Base-by-base conservation (phyloP, 805 yeast genomes). In the Starmerella floricola region DNA sequence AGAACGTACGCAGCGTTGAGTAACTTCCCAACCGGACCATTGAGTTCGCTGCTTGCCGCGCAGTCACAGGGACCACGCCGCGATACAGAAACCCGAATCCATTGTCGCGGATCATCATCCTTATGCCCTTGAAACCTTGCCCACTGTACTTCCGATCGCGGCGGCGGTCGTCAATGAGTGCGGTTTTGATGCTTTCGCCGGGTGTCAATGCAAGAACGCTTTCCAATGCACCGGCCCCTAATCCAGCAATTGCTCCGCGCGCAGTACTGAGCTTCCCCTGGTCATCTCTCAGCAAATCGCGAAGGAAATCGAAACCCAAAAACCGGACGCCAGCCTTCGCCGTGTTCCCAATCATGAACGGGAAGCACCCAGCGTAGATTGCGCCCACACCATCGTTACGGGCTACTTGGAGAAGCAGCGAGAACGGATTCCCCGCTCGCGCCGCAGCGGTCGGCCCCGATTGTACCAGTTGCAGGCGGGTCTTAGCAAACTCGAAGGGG, bases 401-500 rank as follows among this genome's bases (percentile, higher is more conserved):
- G 13, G 83, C 86, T 6, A 82, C 75, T 43, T 74, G 78, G 59
- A 74, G 74, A 47, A 91, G 81, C 44, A 88, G 69, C 11, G 76
- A 79, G 42, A 88, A 61, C 27, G 98, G 98, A 57, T 91, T 88
- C 8, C 36, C 31, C 24, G 36, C 21, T 23, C 35, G n/a, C 6
- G 47, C 38, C 6, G 15, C 24, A 12, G 13, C 23, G 13, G 42
- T 47, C 10, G 59, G 44, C 10, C 44, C 33, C 30, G 49, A 50
- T 46, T 52, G 53, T 6, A 55, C 76, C 42, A 88, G 69, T 64
- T 88, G 98, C 34, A 91, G 67, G 48, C 97, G 68, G 3, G 98
- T 88, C 59, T 88, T 88, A 35, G 97, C 95, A 65, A 87, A 88
- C 62, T 88, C 98, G 62, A 91, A 91, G 2, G 98, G 98, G 60